phyloP scores from a whole-genome alignment of 169 alveolate genomes.

The Ichthyophthirius multifiliis region DNA sequence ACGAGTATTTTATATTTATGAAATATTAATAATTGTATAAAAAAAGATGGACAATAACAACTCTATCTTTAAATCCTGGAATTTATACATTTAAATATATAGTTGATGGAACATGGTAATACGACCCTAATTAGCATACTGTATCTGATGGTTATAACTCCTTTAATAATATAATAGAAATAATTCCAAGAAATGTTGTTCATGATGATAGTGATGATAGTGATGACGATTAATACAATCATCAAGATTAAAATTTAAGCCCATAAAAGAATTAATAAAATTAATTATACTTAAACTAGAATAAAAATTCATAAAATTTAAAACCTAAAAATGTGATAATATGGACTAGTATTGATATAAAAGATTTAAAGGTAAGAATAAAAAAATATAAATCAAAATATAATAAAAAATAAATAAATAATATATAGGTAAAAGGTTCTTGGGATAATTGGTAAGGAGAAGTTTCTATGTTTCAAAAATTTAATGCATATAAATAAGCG shows the following conservation, averaged over 20 bases:
- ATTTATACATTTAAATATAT: constrained; percentile 32
- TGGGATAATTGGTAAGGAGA: constrained; percentile 15
- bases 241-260: not conserved
- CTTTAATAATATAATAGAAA: constrained; percentile 10
- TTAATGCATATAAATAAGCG: not conserved
- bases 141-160: constrained; percentile 6
- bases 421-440: not conserved
- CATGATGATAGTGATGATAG: not conserved
- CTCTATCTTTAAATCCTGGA: not conserved
- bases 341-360: no score
- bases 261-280: not conserved
- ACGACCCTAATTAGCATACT: constrained; percentile 23
- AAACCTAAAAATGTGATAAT: no score
- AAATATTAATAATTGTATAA: not conserved
- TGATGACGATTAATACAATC: not conserved
- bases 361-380: not conserved
- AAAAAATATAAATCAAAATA: not conserved
- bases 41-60: not conserved
- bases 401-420: not conserved
- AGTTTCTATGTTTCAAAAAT: not conserved
- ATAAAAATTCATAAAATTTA: not conserved
- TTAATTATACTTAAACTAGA: not conserved
- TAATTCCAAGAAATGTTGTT: not conserved
- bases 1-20: not conserved
- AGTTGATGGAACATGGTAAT: constrained; percentile 44